Evolutionary conservation across 768 basidiomycete genomes (phyloP).

Genomic region (Leccinum subgranulosum): DNA sequence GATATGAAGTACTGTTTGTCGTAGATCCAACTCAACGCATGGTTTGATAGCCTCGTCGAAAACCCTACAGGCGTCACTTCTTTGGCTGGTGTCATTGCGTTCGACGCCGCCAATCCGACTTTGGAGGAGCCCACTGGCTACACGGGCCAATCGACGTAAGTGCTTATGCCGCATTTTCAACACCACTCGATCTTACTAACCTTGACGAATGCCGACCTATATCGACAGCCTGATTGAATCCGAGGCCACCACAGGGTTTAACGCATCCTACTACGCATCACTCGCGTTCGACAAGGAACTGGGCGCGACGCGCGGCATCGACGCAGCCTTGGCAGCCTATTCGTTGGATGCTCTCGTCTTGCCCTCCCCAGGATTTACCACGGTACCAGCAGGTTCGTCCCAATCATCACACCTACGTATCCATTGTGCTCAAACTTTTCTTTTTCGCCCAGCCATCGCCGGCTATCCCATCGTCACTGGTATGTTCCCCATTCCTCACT

Average conservation of each 20-base stretch:
- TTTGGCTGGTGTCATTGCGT: constrained; percentile 55
- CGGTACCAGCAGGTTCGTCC: constrained; percentile 18
- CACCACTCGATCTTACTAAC: neutral
- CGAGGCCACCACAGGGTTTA: constrained; percentile 26
- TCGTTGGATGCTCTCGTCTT: constrained; percentile 50
- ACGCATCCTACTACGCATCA: constrained; percentile 39
- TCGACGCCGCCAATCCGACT: constrained; percentile 48
- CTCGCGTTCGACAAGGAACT: constrained; percentile 46
- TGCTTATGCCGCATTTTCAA: constrained; percentile 15
- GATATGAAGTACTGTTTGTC: neutral
- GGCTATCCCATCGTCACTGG: constrained; percentile 36
- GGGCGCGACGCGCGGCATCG: constrained; percentile 51
- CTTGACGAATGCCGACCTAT: neutral
- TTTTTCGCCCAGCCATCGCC: constrained; percentile 25
- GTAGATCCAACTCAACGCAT: constrained; percentile 53
- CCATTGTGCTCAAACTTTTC: neutral
- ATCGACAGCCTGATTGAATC: constrained; percentile 19
- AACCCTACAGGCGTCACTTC: constrained; percentile 60
- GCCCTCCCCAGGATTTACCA: constrained; percentile 32
- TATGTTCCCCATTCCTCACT: neutral
- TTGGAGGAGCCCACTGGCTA: constrained; percentile 43
- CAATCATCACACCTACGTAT: neutral
- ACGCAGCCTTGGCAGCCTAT: constrained; percentile 43
- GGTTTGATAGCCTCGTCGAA: constrained; percentile 41
- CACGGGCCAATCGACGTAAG: constrained; percentile 33